Base-by-base conservation (phyloP, 2,329 filamentous ascomycete species). In the Epichloe hybrida region DNA sequence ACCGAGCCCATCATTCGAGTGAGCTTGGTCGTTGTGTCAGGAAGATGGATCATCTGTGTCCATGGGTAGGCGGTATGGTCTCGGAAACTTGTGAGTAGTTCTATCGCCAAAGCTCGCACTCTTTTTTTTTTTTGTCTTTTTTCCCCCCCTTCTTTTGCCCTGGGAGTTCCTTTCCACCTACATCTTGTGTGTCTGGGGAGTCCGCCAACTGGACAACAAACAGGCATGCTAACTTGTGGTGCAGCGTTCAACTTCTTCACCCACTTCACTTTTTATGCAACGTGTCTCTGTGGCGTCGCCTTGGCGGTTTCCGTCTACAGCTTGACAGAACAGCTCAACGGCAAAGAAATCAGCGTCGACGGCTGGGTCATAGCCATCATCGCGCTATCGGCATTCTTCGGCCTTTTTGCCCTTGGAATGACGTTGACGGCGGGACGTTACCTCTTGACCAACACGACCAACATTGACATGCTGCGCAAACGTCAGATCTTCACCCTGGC, bases 1-100 rank as follows among this genome's bases (percentile, higher is more conserved):
- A 96, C 61, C 78, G 91, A 3, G 79, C 85, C 2, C 89, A 95
- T 63, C 91, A 97, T 66, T 94, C 86, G 61, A 83, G 83, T 49
- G 87, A 95, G 62, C 72, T 93, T 12, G 80, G 80, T 47, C 77
- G 88, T 42, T 97, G 91, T 61, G 85, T 95, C 21, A 72, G 77
- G 40, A 93, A 93, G 61, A 93, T 96, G 85, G 91, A 97, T 56
- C 91, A 97, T 62, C 93, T 90, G 60, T 98, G 93, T 61, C 93
- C 91, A 0, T 97, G 85, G 86, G 90, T 95, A n/a, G 91, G 91
- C 4, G 93, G 91, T 20, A 86, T 95, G 56, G 83, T 98, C 9
- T 85, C 82, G 0, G 90, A 96, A 64, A 89, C 81, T 2, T 81
- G 77, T 80, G 60, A 63, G 77, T 66, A 15, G 17, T 17, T 17